These are phyloP conservation scores for Xylaria sp. DNA, from an alignment of 2,329 filamentous ascomycete genomes.

Conservation along the genomic window DNA sequence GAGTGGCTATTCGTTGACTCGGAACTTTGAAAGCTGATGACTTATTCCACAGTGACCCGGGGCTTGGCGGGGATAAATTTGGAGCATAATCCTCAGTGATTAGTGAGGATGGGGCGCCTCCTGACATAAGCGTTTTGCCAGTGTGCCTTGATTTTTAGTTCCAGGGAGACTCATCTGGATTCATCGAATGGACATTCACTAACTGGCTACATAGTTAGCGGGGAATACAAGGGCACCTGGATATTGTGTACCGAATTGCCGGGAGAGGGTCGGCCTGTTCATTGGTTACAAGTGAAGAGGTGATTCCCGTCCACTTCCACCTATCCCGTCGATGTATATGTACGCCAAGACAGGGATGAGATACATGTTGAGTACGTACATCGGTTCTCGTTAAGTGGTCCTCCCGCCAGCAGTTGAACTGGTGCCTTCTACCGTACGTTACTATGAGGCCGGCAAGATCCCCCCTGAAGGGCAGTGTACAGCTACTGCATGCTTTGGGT, in stretches of 20 bases:
- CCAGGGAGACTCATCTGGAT: slow-evolving; percentile 17
- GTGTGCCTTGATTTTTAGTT: slow-evolving; percentile 13
- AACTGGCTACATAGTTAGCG: slow-evolving; percentile 17
- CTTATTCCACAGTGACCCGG: not conserved
- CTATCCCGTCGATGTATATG: slow-evolving; percentile 23
- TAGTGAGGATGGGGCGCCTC: slow-evolving; percentile 2
- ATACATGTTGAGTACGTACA: slow-evolving; percentile 23
- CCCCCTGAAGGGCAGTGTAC: not conserved
- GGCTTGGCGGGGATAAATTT: not conserved
- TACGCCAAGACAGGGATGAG: slow-evolving; percentile 26
- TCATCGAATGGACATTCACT: slow-evolving; percentile 12
- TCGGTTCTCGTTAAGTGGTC: slow-evolving; percentile 1
- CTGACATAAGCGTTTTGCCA: slow-evolving; percentile 9
- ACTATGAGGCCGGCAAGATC: not conserved
- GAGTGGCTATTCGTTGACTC: not conserved
- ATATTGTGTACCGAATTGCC: slow-evolving; percentile 24
- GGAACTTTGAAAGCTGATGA: not conserved
- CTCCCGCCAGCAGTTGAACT: not conserved
- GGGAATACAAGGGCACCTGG: slow-evolving; percentile 25
- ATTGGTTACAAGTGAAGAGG: slow-evolving; percentile 26
- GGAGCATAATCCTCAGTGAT: slow-evolving; percentile 5
- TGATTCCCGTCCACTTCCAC: slow-evolving; percentile 19
- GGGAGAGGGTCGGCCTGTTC: slow-evolving; percentile 25
- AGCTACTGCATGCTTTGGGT: not conserved
- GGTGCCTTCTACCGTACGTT: slow-evolving; percentile 7